Conservation (phyloP, 2,329 filamentous ascomycete species). For the Alternaria conjuncta region DNA sequence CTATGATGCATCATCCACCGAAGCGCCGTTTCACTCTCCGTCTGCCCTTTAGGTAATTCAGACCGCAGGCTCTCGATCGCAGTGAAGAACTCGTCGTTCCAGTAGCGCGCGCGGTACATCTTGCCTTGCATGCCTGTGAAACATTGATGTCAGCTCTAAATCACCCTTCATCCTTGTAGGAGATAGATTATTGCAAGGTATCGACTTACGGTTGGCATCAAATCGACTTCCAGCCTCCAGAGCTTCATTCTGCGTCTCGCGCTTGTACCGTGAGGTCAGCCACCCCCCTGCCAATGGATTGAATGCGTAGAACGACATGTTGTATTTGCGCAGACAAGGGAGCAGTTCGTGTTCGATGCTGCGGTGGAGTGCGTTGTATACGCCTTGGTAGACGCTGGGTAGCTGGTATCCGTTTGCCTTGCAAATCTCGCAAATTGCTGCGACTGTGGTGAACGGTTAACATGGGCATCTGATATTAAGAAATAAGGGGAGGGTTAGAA, state of each 20-base stretch:
- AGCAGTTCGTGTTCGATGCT: conserved; percentile 28
- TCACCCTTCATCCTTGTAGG: no score
- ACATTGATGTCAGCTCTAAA: conserved; percentile 34
- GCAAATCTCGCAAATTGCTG: conserved; percentile 56
- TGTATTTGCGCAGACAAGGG: conserved; percentile 26
- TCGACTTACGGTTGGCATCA: not conserved
- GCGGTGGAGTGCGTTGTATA: conserved; percentile 30
- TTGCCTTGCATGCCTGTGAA: conserved; percentile 48
- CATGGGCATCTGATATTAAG: no score
- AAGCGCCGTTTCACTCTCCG: conserved; percentile 51
- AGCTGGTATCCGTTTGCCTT: conserved; percentile 50
- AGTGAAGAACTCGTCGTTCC: conserved; percentile 52
- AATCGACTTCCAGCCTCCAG: conserved; percentile 50
- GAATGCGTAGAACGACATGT: conserved; percentile 23
- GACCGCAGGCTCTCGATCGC: conserved; percentile 51
- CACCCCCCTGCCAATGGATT: conserved; percentile 28
- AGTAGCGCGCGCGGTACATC: conserved; percentile 50
- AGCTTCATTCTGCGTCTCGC: conserved; percentile 56
- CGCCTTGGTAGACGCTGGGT: conserved; percentile 56
- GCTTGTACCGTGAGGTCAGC: conserved; percentile 21
- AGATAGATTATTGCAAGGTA: no score
- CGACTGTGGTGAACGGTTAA: conserved; percentile 37
- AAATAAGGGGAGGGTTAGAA: no score
- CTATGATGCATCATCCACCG: conserved; percentile 56
- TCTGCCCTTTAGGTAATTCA: conserved; percentile 46